Base-by-base conservation (phyloP, 257 asterid genomes). In the Solanum infundibuliforme region DNA sequence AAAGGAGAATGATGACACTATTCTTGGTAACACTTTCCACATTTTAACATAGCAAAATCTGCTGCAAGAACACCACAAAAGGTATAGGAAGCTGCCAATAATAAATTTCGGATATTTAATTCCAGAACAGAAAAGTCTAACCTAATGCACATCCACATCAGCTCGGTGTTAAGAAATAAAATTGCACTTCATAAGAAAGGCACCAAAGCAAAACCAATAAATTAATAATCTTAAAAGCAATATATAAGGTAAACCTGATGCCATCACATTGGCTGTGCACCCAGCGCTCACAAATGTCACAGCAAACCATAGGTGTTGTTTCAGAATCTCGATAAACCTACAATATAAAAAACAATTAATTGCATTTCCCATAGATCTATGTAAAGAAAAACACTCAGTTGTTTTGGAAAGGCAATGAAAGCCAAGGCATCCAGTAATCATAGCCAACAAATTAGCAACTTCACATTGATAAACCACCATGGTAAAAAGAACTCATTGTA, bases 241-340 rank as follows among this genome's bases (percentile, higher is more conserved):
- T 88, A 55, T 72, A 41, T 39, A 58, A 55, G 87, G 76, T 32
- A 86, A 72, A 97, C 99, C 99, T 96, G 94, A 97, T 97, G 90
- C 97, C 97, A 88, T 97, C 99, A 88, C 99, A 97, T 62, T 96
- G 96, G 87, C 98, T 95, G 89, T 97, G 99, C 92, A 97, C 99
- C 99, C 99, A 97, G 84, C 94, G 95, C 91, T 97, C 95, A 88
- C 99, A 97, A 89, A 94, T 90, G 90, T 97, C 99, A 86, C 99
- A 97, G 93, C 99, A 97, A 46, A 97, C 99, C 99, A 97, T 97
- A 79, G 99, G 99, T 88, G 98, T 95, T 83, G 99, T 91, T 92
- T 97, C 99, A 87, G 99, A 97, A 94, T 97, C 99, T 90, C 99
- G 92, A 85, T 97, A 97, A 69, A 97, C 99, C 99, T 97, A 93